phyloP scores from a whole-genome alignment of 2,329 filamentous ascomycete genomes.

The Penicillium thymicola region DNA sequence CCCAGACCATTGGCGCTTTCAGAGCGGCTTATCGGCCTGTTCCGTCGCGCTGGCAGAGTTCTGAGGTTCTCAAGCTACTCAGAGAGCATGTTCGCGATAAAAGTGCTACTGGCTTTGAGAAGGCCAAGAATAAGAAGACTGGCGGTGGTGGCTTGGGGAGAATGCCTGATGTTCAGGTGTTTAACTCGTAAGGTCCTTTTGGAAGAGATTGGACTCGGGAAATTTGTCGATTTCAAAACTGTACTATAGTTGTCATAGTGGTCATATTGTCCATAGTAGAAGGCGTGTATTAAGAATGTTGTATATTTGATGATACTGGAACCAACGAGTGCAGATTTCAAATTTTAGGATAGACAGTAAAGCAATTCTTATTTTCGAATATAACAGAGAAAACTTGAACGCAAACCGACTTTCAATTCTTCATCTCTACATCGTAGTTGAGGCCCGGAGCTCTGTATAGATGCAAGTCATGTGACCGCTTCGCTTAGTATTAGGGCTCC shows the following conservation, averaged over 20 bases:
- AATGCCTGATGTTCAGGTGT: slow-evolving; percentile 48
- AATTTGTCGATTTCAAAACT: background rate
- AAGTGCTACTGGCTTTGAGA: slow-evolving; percentile 52
- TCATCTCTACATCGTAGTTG: background rate
- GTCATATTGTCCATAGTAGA: background rate
- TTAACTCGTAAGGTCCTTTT: slow-evolving; percentile 27
- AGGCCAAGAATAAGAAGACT: slow-evolving; percentile 38
- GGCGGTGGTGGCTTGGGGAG: slow-evolving; percentile 43
- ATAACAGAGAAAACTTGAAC: background rate
- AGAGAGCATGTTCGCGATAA: slow-evolving; percentile 73
- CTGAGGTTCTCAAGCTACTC: slow-evolving; percentile 72
- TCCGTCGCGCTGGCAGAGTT: slow-evolving; percentile 78
- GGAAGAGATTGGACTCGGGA: background rate
- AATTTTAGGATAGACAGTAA: background rate
- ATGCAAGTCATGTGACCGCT: slow-evolving; percentile 24
- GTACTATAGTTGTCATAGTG: slow-evolving; percentile 12
- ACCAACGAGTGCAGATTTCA: background rate
- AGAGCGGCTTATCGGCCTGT: slow-evolving; percentile 91
- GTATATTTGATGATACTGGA: slow-evolving; percentile 4
- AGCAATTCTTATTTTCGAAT: background rate
- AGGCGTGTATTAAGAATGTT: slow-evolving; percentile 1
- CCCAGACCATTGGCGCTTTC: slow-evolving; percentile 91
- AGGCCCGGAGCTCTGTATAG: slow-evolving; percentile 1
- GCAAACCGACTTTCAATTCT: background rate
- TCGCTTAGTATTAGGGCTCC: slow-evolving; percentile 36